phyloP scores from a whole-genome alignment of 805 yeast genomes.

The Sugiyamaella mastotermitis region DNA sequence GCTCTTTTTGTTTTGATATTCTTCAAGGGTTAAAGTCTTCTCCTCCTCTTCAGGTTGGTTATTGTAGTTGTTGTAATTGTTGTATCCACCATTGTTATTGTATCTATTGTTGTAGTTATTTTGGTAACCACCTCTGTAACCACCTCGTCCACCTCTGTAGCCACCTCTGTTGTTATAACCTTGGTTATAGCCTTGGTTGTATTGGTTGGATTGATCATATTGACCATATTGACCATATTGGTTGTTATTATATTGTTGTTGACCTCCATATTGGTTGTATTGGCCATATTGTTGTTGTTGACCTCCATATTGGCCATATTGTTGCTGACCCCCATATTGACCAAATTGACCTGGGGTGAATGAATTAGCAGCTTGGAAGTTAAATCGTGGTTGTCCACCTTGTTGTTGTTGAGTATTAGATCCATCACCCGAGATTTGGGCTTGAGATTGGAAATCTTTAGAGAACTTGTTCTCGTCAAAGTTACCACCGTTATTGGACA shows the following conservation, averaged over 20 bases:
- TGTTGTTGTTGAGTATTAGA: slow-evolving; percentile 29
- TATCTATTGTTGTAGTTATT: slow-evolving; percentile 21
- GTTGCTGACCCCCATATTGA: slow-evolving; percentile 25
- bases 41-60: slow-evolving; percentile 24
- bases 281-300: slow-evolving; percentile 28
- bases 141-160: slow-evolving; percentile 10
- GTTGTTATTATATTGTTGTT: slow-evolving; percentile 19
- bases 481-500: slow-evolving; percentile 3
- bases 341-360: slow-evolving; percentile 24
- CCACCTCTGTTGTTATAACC: slow-evolving; percentile 11
- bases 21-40: slow-evolving; percentile 72
- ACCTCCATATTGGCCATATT: slow-evolving; percentile 23
- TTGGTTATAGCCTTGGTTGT: slow-evolving; percentile 10
- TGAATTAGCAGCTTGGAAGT: slow-evolving; percentile 21
- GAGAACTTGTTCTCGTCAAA: slow-evolving; percentile 14
- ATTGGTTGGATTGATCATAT: slow-evolving; percentile 27
- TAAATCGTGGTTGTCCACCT: slow-evolving; percentile 9
- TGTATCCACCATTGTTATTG: slow-evolving; percentile 2
- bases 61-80: slow-evolving; percentile 7
- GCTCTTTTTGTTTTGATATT: slow-evolving; percentile 43
- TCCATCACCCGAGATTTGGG: slow-evolving; percentile 23
- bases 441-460: slow-evolving; percentile 14
- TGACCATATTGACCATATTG: slow-evolving; percentile 18
- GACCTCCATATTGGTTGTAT: slow-evolving; percentile 26
- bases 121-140: slow-evolving; percentile 18